phyloP scores from a whole-genome alignment of 2,329 filamentous ascomycete species.

The Pyrenochaeta sp. region DNA sequence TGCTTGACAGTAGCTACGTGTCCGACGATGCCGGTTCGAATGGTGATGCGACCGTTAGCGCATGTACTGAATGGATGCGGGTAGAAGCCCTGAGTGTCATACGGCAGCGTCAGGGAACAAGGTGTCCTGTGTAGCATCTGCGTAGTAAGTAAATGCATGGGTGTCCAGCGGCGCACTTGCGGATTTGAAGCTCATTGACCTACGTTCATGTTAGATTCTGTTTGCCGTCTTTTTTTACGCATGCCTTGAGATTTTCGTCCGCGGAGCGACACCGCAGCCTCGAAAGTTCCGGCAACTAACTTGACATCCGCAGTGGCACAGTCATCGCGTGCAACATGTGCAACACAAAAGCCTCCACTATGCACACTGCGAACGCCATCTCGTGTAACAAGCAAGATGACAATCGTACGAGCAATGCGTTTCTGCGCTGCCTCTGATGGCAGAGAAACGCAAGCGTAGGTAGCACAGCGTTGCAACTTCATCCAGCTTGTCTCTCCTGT shows the following conservation, averaged over 20 bases:
- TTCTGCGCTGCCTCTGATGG: conserved; percentile 4
- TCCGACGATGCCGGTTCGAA: not conserved
- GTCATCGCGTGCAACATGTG: conserved; percentile 7
- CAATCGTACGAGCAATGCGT: conserved; percentile 10
- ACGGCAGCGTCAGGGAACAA: not conserved
- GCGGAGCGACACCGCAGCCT: conserved; percentile 4
- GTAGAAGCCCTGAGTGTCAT: not conserved
- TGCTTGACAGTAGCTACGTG: not conserved
- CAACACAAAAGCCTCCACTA: not conserved
- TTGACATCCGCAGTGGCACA: conserved; percentile 15
- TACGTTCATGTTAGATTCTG: not conserved
- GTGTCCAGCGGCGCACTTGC: not conserved
- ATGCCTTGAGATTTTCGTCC: not conserved
- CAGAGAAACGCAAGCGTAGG: conserved; percentile 4
- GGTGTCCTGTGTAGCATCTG: not conserved
- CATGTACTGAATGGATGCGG: not conserved
- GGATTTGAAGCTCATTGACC: not conserved
- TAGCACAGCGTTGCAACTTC: conserved; percentile 1
- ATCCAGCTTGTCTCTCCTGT: not conserved
- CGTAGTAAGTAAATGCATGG: not conserved
- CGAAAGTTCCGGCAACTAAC: conserved; percentile 1
- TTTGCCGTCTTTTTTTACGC: not conserved
- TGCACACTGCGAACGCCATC: conserved; percentile 12
- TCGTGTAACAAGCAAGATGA: not conserved
- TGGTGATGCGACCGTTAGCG: not conserved